Percentiles rank a stretch among this genome's conserved stretches.
phyloP scores from a whole-genome alignment of 1,139 yeast species.

The Sugiyamaella japonica region DNA sequence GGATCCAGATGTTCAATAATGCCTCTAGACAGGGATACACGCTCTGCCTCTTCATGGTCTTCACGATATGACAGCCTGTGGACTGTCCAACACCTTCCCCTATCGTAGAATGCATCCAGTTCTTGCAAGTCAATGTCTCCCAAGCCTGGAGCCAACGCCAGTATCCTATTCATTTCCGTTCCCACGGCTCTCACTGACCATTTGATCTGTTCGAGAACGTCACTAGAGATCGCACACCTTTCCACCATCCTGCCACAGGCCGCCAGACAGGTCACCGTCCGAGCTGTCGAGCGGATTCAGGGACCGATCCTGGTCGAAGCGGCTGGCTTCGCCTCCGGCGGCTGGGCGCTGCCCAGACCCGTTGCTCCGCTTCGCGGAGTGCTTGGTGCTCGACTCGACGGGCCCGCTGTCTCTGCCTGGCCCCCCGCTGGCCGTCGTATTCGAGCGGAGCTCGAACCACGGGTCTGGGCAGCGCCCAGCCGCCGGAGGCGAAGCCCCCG shows the following conservation, averaged over 20 bases:
- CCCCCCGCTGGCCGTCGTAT: too few species aligned
- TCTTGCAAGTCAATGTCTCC: not conserved
- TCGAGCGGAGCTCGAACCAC: too few species aligned
- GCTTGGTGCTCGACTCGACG: too few species aligned
- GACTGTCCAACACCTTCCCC: not conserved
- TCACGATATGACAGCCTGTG: not conserved
- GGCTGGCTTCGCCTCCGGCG: too few species aligned
- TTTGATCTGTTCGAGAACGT: conserved; percentile 2
- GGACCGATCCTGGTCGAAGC: too few species aligned
- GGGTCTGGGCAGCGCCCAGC: too few species aligned
- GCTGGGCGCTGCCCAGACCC: too few species aligned
- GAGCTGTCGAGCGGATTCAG: too few species aligned
- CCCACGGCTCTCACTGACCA: conserved; percentile 7
- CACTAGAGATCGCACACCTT: conserved; percentile 4
- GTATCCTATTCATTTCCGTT: not conserved
- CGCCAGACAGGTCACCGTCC: too few species aligned
- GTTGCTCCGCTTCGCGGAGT: too few species aligned
- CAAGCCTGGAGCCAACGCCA: not conserved
- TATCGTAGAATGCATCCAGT: conserved; percentile 4
- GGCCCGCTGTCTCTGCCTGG: too few species aligned
- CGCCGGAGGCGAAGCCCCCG: too few species aligned
- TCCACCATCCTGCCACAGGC: not conserved
- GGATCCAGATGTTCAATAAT: conserved; percentile 1
- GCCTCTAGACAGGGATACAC: not conserved
- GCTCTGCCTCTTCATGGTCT: not conserved